phyloP scores from a whole-genome alignment of 2,329 filamentous ascomycete genomes.

The Curvularia lunata region DNA sequence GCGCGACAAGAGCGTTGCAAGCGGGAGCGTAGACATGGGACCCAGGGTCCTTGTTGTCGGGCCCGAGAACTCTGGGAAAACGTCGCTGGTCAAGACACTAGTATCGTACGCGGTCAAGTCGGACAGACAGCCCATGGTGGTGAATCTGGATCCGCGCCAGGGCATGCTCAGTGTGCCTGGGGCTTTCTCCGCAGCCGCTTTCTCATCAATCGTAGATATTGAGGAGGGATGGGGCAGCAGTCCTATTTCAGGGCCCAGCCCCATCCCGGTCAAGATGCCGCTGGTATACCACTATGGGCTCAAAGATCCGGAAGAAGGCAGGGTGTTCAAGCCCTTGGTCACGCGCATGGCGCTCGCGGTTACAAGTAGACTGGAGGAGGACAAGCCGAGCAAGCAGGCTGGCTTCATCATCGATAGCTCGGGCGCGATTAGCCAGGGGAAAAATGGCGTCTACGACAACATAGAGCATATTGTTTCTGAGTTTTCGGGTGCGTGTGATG shows the following conservation, averaged over 20 bases:
- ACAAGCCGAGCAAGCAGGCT: constrained; percentile 70
- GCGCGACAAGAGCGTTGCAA: constrained; percentile 64
- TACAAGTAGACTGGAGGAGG: constrained; percentile 77
- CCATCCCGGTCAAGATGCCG: constrained; percentile 88
- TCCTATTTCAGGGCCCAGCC: constrained; percentile 87
- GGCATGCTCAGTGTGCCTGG: constrained; percentile 65
- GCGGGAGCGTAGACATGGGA: constrained; percentile 56
- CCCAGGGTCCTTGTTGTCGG: constrained; percentile 88
- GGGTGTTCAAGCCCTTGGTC: constrained; percentile 74
- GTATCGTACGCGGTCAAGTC: constrained; percentile 79
- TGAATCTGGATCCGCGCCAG: constrained; percentile 85
- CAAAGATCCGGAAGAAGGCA: constrained; percentile 70
- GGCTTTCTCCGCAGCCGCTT: constrained; percentile 83
- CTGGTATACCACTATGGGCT: constrained; percentile 89
- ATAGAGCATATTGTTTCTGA: constrained; percentile 79
- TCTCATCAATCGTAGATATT: constrained; percentile 85
- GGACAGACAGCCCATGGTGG: constrained; percentile 76
- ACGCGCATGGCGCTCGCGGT: constrained; percentile 80
- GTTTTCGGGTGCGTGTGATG: constrained; percentile 62
- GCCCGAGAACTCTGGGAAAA: constrained; percentile 80
- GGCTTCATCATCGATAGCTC: constrained; percentile 89
- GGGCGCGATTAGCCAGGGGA: constrained; percentile 69
- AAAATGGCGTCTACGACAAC: constrained; percentile 71
- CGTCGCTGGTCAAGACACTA: constrained; percentile 76
- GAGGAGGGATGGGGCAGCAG: constrained; percentile 89